Percentiles rank a stretch among this genome's conserved stretches.
These are phyloP conservation scores for Hypoxylon sp. DNA, from an alignment of 2,329 filamentous ascomycete species.

Conservation along the genomic window DNA sequence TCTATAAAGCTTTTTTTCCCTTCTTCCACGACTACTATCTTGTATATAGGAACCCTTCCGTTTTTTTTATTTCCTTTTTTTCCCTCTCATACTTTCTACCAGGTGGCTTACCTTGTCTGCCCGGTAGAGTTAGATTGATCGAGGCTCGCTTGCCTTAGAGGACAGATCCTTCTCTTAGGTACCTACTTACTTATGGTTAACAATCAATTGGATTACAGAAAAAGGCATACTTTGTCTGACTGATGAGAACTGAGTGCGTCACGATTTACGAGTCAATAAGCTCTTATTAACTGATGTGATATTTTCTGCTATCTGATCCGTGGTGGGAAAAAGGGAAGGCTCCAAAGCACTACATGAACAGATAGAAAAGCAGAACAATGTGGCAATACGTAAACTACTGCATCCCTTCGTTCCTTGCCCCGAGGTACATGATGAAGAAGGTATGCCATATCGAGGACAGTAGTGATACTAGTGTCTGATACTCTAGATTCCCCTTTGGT, in stretches of 20 bases:
- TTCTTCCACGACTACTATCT: conserved; percentile 2
- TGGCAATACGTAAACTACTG: conserved; percentile 16
- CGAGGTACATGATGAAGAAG: conserved; percentile 1
- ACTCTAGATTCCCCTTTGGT: conserved; percentile 4
- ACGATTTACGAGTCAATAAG: neutral
- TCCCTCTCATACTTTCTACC: conserved; percentile 3
- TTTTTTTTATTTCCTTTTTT: conserved; percentile 3
- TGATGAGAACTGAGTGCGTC: neutral
- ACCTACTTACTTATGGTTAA: neutral
- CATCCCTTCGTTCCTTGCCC: conserved; percentile 3
- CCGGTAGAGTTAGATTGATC: conserved; percentile 30
- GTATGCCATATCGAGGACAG: conserved; percentile 15
- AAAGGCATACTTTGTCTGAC: neutral
- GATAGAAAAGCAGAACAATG: conserved; percentile 6
- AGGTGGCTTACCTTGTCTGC: conserved; percentile 13
- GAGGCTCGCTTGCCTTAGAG: conserved; percentile 25
- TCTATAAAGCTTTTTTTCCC: conserved; percentile 16
- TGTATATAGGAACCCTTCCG: conserved; percentile 28
- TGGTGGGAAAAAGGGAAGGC: conserved; percentile 14
- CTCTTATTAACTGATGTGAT: conserved; percentile 20
- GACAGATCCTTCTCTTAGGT: neutral
- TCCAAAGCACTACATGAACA: conserved; percentile 12
- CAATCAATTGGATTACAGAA: neutral
- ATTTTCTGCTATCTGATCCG: conserved; percentile 26
- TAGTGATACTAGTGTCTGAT: neutral